Conservation (phyloP, 169 alveolate species). For the Besnoitia besnoiti region DNA sequence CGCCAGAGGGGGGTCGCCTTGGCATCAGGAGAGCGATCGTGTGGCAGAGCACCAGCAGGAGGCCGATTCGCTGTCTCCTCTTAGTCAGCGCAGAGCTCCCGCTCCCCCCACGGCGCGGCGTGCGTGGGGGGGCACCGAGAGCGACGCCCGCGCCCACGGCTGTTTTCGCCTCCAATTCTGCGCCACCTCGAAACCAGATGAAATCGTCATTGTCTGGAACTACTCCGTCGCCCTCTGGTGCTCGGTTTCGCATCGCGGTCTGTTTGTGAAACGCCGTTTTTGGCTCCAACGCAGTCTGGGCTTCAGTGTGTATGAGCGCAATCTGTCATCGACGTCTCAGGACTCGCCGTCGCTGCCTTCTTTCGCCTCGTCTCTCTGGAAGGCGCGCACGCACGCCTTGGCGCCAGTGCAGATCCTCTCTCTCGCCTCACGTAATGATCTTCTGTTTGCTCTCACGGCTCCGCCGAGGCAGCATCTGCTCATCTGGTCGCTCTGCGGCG, state of each 20-base stretch:
- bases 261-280: neutral
- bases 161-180: neutral
- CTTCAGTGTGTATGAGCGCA: neutral
- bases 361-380: no score
- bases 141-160: neutral
- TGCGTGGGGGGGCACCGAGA: neutral
- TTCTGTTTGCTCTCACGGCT: neutral
- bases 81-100: no score
- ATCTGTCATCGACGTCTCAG: no score
- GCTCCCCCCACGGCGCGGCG: no score
- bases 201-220: neutral
- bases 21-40: no score
- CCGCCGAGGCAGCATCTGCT: constrained; percentile 11
- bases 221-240: neutral
- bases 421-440: neutral
- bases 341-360: no score
- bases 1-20: no score
- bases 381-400: neutral
- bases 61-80: no score
- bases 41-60: no score
- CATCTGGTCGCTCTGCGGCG: neutral
- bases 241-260: neutral
- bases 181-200: neutral
- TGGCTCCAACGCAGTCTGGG: neutral
- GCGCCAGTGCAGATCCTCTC: neutral